These are phyloP conservation scores for barrel medic (Medicago truncatula) DNA, from an alignment of 306 rosid species.

Conservation along the genomic window DNA sequence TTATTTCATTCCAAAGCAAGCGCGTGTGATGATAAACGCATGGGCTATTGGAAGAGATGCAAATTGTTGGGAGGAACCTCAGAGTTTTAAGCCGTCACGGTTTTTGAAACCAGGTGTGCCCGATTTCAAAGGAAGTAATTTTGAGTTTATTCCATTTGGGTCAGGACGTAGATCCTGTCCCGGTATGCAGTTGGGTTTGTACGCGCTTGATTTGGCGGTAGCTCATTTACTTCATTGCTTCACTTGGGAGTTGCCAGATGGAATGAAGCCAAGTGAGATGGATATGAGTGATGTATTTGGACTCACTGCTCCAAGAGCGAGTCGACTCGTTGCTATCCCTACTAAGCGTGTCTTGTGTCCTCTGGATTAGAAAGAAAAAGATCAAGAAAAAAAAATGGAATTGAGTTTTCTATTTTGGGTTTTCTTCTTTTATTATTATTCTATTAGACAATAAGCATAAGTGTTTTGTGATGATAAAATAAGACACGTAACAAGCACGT, in stretches of 20 bases:
- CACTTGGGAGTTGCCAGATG: constrained; percentile 81
- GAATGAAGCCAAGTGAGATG: constrained; percentile 80
- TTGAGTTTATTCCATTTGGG: constrained; percentile 90
- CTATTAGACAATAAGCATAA: constrained; percentile 7
- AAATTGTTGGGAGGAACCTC: constrained; percentile 68
- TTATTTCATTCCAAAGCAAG: constrained; percentile 61
- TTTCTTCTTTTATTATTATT: neutral
- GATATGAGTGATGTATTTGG: constrained; percentile 85
- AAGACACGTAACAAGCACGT: neutral
- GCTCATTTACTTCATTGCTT: constrained; percentile 82
- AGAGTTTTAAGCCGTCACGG: constrained; percentile 60
- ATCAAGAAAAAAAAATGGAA: neutral
- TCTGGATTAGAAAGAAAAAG: constrained; percentile 31
- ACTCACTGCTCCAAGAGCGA: constrained; percentile 89
- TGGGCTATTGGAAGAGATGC: constrained; percentile 85
- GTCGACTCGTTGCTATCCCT: constrained; percentile 79
- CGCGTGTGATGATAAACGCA: constrained; percentile 83
- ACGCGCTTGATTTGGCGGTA: constrained; percentile 75
- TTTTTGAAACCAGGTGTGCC: constrained; percentile 61
- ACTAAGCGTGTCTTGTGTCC: constrained; percentile 62
- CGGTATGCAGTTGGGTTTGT: constrained; percentile 85
- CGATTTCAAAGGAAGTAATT: constrained; percentile 78
- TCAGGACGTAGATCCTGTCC: constrained; percentile 97
- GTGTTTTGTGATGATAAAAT: constrained; percentile 1
- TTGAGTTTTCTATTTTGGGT: neutral